Conservation (phyloP, 257 asterid species). For the Capsicum rhomboideum region DNA sequence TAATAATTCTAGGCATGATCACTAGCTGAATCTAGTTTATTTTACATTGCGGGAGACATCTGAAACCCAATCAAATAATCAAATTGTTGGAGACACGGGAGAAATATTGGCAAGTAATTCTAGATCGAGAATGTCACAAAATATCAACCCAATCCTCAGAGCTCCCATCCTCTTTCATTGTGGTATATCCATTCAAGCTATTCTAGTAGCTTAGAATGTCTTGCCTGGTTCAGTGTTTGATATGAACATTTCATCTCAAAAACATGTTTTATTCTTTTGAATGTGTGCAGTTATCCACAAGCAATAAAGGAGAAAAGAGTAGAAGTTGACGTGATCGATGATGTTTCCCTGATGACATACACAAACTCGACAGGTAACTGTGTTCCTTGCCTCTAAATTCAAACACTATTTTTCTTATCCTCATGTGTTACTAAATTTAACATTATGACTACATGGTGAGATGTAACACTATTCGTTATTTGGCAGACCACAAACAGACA, state of each 20-base stretch:
- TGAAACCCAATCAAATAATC: too few relatives aligned
- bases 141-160: too few relatives aligned
- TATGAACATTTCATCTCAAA: background rate
- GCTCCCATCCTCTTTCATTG: too few relatives aligned
- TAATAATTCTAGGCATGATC: too few relatives aligned
- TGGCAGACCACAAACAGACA: conserved; percentile 80
- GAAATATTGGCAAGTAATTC: too few relatives aligned
- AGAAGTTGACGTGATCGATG: conserved; percentile 43
- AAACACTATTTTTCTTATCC: background rate
- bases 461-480: background rate
- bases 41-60: too few relatives aligned
- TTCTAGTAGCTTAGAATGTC: background rate
- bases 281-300: conserved; percentile 50
- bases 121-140: too few relatives aligned
- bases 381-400: background rate
- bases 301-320: conserved; percentile 72
- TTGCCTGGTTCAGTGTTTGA: background rate
- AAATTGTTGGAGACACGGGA: too few relatives aligned
- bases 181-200: too few relatives aligned
- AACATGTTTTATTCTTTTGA: background rate
- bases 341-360: conserved; percentile 69
- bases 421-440: background rate
- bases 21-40: too few relatives aligned
- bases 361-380: conserved; percentile 55
- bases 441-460: background rate